Base-by-base conservation (phyloP, 495 filamentous ascomycete species). In the Xylaria nigripes region DNA sequence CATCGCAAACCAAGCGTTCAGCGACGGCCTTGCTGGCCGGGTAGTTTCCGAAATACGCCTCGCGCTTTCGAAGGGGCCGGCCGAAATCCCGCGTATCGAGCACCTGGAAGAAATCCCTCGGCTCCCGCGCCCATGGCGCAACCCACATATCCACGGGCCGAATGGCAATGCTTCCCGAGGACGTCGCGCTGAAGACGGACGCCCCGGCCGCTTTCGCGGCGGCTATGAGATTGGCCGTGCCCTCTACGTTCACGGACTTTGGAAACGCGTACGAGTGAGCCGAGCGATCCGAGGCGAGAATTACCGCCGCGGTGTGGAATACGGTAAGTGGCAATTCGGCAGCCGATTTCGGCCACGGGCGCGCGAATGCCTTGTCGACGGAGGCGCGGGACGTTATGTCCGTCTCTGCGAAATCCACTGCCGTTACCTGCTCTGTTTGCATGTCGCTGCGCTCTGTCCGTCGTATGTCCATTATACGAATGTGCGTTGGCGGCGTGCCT, bases 11-110 rank as follows among this genome's bases (percentile, higher is more conserved):
- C 13, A 80, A 63, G 6, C 68, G 54, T 63, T 82, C 80, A 2
- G 79, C 76, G 22, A 71, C 69, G 4, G 72, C 67, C 45, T 83
- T 83, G 41, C 76, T 71, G 2, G 73, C 74, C 21, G 79, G 72
- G 46, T 83, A 82, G 60, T 81, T 82, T 36, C 76, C 73, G 43
- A 78, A 83, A 61, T 77, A 81, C 18, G 70, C 63, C n/a, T 75
- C 66, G 49, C 79, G 77, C 13, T 49, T 44, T 54, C 74, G 60
- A 15, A 75, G 66, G 0, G 78, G 59, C 19, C 61, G 54, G 16
- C 66, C 61, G 38, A 76, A 70, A 27, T 83, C 79, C 30, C 30
- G 50, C 23, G 66, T 68, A 25, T 70, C 74, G 15, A 80, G 41
- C 0, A 79, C 54, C 56, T 83, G 80, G 48, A 74, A 72, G 50